A percentile compares a stretch with the other conserved stretches of the same genome.
phyloP scores from a whole-genome alignment of 2,329 filamentous ascomycete genomes.

The Mycocentrospora acerina region DNA sequence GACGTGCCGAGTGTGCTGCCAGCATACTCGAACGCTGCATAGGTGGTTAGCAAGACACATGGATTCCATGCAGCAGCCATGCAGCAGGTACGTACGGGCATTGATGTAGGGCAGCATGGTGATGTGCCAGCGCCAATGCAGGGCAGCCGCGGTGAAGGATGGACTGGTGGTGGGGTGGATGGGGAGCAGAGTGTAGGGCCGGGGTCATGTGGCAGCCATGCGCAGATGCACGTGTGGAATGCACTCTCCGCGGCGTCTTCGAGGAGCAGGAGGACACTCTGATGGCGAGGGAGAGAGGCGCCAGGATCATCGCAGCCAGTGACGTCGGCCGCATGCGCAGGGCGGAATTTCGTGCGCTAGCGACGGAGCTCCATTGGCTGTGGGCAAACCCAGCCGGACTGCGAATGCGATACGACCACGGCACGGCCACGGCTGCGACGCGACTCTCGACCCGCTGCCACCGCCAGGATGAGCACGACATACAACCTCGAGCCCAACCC shows the following conservation, averaged over 20 bases:
- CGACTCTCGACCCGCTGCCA: not conserved
- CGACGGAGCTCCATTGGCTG: not conserved
- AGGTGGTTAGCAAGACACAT: not conserved
- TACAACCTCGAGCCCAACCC: slow-evolving; percentile 96
- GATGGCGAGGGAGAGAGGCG: not conserved
- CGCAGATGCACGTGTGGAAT: no score
- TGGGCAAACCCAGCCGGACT: slow-evolving; percentile 1
- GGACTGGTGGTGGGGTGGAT: no score
- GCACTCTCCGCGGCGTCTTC: no score
- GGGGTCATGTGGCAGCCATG: no score
- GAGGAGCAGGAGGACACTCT: not conserved
- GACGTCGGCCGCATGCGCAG: slow-evolving; percentile 26
- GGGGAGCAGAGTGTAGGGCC: no score
- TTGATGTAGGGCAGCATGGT: slow-evolving; percentile 67
- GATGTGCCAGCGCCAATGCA: slow-evolving; percentile 12
- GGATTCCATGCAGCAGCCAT: not conserved
- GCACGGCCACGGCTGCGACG: not conserved
- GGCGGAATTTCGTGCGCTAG: slow-evolving; percentile 6
- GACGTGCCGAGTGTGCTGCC: slow-evolving; percentile 61
- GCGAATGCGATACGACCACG: not conserved
- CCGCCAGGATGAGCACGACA: slow-evolving; percentile 71
- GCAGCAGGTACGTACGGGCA: slow-evolving; percentile 50
- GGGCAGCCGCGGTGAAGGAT: slow-evolving; percentile 1
- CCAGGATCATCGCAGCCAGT: no score
- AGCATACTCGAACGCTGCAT: slow-evolving; percentile 62